These are phyloP conservation scores for Flueggea neowawraea DNA, from an alignment of 441 rosid species.

Conservation along the genomic window DNA sequence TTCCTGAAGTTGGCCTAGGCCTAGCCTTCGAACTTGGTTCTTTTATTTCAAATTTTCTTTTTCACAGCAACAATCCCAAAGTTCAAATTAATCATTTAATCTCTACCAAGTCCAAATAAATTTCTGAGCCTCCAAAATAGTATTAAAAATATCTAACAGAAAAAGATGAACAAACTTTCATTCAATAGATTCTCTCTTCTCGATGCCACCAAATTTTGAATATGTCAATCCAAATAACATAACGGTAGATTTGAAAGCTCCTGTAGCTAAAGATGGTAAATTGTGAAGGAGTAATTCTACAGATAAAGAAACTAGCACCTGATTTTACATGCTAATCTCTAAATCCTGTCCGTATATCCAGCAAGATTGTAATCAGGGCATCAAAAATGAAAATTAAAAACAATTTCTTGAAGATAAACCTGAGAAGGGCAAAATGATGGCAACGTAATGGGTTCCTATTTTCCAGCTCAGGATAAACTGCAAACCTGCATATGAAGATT, in stretches of 20 bases:
- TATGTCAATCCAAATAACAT: conserved; percentile 1
- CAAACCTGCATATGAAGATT: conserved; percentile 55
- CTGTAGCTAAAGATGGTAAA: background rate
- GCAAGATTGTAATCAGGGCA: background rate
- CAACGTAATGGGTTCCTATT: conserved; percentile 70
- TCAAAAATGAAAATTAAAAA: background rate
- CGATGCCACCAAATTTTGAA: background rate
- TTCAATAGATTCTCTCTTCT: background rate
- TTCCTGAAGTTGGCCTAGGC: no score
- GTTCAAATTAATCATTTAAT: no score
- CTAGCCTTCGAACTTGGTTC: no score
- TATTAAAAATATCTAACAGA: background rate
- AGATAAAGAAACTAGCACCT: background rate
- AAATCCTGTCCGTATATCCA: conserved; percentile 1
- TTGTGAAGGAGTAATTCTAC: background rate
- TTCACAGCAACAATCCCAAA: no score
- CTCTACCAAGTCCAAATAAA: no score
- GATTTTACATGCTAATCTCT: conserved; percentile 2
- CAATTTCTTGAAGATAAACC: conserved; percentile 37
- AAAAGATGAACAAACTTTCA: background rate
- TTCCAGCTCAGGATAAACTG: conserved; percentile 87
- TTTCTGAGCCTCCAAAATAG: no score
- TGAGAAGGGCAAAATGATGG: conserved; percentile 90
- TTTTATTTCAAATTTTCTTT: no score
- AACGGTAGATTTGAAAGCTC: background rate